Evolutionary conservation across 441 rosid species (phyloP), one percentile per base, ranked within the genome.

Genomic region (Jatropha podagrica): DNA sequence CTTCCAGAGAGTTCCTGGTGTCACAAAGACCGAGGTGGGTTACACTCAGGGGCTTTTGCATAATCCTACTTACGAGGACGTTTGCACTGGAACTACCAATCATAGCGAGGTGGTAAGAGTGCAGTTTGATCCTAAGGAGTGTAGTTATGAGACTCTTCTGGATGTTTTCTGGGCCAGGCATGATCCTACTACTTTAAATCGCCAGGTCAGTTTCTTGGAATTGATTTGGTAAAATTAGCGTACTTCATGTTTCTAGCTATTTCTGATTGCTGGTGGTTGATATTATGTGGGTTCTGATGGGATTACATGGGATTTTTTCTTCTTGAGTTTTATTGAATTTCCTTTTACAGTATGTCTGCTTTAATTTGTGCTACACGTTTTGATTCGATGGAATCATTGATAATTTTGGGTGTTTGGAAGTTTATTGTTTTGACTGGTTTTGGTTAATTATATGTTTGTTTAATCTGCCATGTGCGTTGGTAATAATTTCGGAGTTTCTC

Each of bases 171-270:
- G 98, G 98, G 81, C 90, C 63, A 76, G 92, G 76, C 97, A 91
- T 79, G 99, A 95, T 74, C 99, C 99, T 68, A 91, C 98, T 60
- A 84, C 95, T 75, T 86, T 82, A 76, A 93, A 95, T 86, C 97
- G 98, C 44, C 98, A 93, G 98, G 98, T 91, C 59, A 54, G 81
- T 51, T 54, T 20, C 65, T 64, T 26, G 18, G 5, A 32, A 56
- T 23, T 64, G 32, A 20, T 26, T 20, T 58, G 17, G 3, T 52
- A 26, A 26, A 37, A 40, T 1, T 73, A 41, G 18, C 20, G 6
- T 58, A 59, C 18, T 32, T 18, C 48, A 7, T 44, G 40, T 68
- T 68, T 26, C 6, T 46, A 10, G 52, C 38, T 17, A 41, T 18
- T 48, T 42, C 26, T 58, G n/a, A 32, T 42, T 23, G 17, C 41